These are phyloP conservation scores for Nyctanthes arbortristis DNA, from an alignment of 257 asterid genomes.

Conservation along the genomic window DNA sequence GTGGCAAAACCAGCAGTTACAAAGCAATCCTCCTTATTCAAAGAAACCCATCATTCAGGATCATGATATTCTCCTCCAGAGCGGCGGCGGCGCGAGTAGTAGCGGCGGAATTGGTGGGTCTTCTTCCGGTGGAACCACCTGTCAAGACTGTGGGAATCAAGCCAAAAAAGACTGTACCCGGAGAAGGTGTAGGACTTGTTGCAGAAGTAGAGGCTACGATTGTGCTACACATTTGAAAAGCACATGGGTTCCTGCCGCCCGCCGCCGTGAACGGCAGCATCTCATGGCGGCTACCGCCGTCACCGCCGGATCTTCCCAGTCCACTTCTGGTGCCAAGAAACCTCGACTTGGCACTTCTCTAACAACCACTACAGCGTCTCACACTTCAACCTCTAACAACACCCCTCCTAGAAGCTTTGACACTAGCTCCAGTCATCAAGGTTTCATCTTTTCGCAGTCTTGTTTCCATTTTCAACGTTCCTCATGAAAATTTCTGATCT, in stretches of 20 bases:
- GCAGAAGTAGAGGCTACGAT: constrained; percentile 60
- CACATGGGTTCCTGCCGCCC: constrained; percentile 74
- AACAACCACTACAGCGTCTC: constrained; percentile 61
- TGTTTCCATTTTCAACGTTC: not conserved
- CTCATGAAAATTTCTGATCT: not conserved
- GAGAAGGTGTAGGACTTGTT: constrained; percentile 62
- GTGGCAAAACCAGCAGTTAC: not conserved
- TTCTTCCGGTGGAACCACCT: constrained; percentile 41
- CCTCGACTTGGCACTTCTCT: constrained; percentile 62
- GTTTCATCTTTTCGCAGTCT: constrained; percentile 33
- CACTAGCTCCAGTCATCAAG: constrained; percentile 65
- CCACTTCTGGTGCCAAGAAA: constrained; percentile 62
- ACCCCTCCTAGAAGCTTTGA: constrained; percentile 75
- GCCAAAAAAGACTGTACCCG: constrained; percentile 70
- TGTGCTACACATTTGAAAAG: constrained; percentile 65
- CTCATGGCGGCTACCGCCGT: constrained; percentile 27
- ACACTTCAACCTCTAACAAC: constrained; percentile 72
- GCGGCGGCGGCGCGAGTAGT: constrained; percentile 4
- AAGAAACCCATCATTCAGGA: constrained; percentile 28
- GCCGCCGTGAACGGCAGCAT: constrained; percentile 79
- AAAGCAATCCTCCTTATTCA: not conserved
- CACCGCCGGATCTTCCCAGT: constrained; percentile 61
- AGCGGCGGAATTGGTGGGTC: constrained; percentile 24
- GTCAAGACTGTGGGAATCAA: constrained; percentile 74
- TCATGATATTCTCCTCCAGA: constrained; percentile 20